A percentile compares a stretch with the other conserved stretches of the same genome.
phyloP scores from a whole-genome alignment of 2,329 filamentous ascomycete genomes.

The Teratosphaeria pseudoeucalypti region DNA sequence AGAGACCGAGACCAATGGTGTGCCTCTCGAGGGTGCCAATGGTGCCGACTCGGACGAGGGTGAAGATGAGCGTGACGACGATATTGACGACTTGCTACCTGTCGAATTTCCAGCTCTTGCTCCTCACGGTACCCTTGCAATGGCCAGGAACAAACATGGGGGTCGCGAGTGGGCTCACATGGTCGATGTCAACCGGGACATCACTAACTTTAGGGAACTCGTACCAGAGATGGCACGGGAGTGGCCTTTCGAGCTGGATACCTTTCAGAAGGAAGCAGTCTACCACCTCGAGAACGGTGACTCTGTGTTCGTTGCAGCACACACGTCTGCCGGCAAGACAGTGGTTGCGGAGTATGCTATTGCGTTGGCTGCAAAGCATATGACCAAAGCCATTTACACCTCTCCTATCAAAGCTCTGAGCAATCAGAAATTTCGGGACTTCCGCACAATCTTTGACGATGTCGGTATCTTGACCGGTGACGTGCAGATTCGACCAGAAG shows the following conservation, averaged over 20 bases:
- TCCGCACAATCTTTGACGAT: conserved; percentile 80
- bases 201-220: conserved; percentile 85
- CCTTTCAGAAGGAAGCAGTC: conserved; percentile 96
- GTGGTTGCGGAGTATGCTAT: conserved; percentile 98
- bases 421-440: conserved; percentile 98
- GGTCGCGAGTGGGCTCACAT: conserved; percentile 95
- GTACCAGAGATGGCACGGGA: conserved; percentile 93
- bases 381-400: conserved; percentile 99
- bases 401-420: conserved; percentile 97
- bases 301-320: conserved; percentile 93
- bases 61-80: conserved; percentile 34
- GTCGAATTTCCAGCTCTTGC: conserved; percentile 89
- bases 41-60: conserved; percentile 20
- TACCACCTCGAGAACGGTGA: conserved; percentile 95
- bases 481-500: conserved; percentile 94
- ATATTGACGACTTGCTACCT: conserved; percentile 78
- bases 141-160: conserved; percentile 60
- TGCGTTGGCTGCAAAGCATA: conserved; percentile 89
- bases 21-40: conserved; percentile 15
- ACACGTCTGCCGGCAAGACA: conserved; percentile 96
- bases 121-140: conserved; percentile 65
- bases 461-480: conserved; percentile 95
- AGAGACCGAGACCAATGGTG: conserved; percentile 17
- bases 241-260: conserved; percentile 96
- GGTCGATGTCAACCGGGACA: conserved; percentile 87